These are phyloP conservation scores for Aspergillus asperescens DNA, from an alignment of 495 filamentous ascomycete genomes.

Conservation along the genomic window DNA sequence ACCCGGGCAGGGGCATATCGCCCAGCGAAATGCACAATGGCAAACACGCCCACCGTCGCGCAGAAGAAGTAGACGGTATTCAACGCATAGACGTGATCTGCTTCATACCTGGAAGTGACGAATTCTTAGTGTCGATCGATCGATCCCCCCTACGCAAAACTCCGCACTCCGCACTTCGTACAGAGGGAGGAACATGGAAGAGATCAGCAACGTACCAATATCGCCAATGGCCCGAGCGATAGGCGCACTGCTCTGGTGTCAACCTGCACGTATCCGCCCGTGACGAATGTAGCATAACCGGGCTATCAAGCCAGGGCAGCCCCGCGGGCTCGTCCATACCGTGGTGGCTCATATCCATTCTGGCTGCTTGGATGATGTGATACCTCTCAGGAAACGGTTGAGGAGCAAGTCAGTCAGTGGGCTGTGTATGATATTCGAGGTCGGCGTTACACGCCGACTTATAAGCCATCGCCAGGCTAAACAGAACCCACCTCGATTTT, in stretches of 20 bases:
- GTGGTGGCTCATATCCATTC: too few species aligned
- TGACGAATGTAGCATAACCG: constrained; percentile 46
- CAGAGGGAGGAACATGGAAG: too few species aligned
- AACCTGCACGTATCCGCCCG: constrained; percentile 40
- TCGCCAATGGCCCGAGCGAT: constrained; percentile 28
- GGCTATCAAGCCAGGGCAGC: constrained; percentile 42
- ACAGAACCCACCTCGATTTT: too few species aligned
- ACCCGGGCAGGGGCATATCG: constrained; percentile 19
- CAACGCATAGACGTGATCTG: constrained; percentile 49
- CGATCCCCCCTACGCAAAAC: too few species aligned
- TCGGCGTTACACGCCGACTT: too few species aligned
- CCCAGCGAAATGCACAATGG: constrained; percentile 41
- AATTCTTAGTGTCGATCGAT: not conserved
- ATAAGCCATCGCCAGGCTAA: too few species aligned
- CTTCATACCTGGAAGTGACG: constrained; percentile 37
- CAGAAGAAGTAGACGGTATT: constrained; percentile 45
- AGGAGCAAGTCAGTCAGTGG: too few species aligned
- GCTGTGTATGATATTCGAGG: too few species aligned
- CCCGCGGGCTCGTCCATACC: not conserved
- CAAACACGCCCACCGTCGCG: constrained; percentile 19
- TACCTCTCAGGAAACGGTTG: too few species aligned
- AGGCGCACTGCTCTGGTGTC: constrained; percentile 43
- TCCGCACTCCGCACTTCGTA: too few species aligned
- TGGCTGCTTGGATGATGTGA: too few species aligned
- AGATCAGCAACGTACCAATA: constrained; percentile 48